Percentiles rank a stretch among this genome's conserved stretches.
These are phyloP conservation scores for Kwoniella europaea DNA, from an alignment of 768 basidiomycete genomes.

Conservation along the genomic window DNA sequence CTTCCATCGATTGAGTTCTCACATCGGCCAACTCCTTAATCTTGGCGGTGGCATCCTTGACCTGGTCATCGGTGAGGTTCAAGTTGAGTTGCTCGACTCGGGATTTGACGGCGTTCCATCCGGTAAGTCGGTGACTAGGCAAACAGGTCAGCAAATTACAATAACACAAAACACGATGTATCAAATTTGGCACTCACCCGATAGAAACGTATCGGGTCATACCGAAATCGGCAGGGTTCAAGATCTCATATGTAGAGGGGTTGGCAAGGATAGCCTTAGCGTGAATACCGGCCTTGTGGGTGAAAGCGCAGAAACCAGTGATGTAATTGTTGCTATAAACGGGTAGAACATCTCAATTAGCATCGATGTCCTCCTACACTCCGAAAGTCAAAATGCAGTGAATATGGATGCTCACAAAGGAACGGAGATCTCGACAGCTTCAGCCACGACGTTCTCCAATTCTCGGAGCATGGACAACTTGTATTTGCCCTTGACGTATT, in stretches of 20 bases:
- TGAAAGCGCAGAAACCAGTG: conserved; percentile 99
- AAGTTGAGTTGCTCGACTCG: conserved; percentile 97
- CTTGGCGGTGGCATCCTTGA: conserved; percentile 98
- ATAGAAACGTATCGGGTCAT: conserved; percentile 97
- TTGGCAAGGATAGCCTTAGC: conserved; percentile 99
- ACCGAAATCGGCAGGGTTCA: conserved; percentile 99
- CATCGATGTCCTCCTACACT: not conserved
- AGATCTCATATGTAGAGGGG: conserved; percentile 97
- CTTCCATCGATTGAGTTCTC: conserved; percentile 97
- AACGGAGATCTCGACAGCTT: conserved; percentile 96
- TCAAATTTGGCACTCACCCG: conserved; percentile 60
- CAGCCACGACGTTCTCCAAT: conserved; percentile 97
- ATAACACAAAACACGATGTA: no score
- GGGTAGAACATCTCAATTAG: not conserved
- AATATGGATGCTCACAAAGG: conserved; percentile 66
- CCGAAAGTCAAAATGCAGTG: not conserved
- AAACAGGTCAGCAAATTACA: not conserved
- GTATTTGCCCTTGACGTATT: conserved; percentile 99
- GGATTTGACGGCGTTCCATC: conserved; percentile 99
- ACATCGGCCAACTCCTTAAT: conserved; percentile 98
- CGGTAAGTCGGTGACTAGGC: conserved; percentile 84
- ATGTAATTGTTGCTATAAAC: conserved; percentile 59
- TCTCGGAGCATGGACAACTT: conserved; percentile 96
- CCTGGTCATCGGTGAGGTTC: conserved; percentile 84
- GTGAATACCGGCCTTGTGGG: conserved; percentile 99